Evolutionary conservation across 306 rosid species (phyloP), one percentile per base, ranked within the genome.

Genomic region (Quercus mongolica): DNA sequence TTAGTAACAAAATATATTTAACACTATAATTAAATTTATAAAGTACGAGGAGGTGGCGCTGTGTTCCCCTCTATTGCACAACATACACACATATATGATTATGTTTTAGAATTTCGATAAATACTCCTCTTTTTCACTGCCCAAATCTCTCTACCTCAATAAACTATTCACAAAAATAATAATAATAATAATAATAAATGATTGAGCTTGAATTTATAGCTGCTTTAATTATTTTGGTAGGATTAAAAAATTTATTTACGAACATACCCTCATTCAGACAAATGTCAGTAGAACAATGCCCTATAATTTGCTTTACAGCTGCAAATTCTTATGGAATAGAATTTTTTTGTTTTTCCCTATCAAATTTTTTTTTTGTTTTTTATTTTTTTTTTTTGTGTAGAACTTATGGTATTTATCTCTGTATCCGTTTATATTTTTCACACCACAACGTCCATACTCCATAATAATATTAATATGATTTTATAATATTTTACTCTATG

Each of bases 21-120:
- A 41, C 11, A 41, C 11, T 7, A 41, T 7, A 2, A 49, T 49
- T 11, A 49, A 11, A 49, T 3, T 23, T 30, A 35, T 76, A 69
- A 74, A 58, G 91, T 86, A 87, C 85, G 80, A 79, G 80, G 88
- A 84, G 92, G 97, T 86, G 91, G 94, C 91, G 93, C 86, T 78
- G 78, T 93, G 94, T 89, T 84, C 92, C 92, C 94, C 82, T 57
- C 71, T 35, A 54, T 46, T 25, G 73, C 74, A 79, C 85, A 79
- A 74, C 28, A 20, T 41, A 87, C 80, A 85, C 64, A 78, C 75
- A 28, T 75, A 59, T 80, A 80, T 87, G 79, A 81, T 81, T 83
- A 75, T 78, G 74, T 85, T 85, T 74, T 70, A 33, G 74, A 83
- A 64, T 86, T 61, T 79, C 77, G 83, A 87, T 80, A 74, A 68